These are phyloP conservation scores for Fraxinus floribunda DNA, from an alignment of 305 asterid genomes.

Conservation along the genomic window DNA sequence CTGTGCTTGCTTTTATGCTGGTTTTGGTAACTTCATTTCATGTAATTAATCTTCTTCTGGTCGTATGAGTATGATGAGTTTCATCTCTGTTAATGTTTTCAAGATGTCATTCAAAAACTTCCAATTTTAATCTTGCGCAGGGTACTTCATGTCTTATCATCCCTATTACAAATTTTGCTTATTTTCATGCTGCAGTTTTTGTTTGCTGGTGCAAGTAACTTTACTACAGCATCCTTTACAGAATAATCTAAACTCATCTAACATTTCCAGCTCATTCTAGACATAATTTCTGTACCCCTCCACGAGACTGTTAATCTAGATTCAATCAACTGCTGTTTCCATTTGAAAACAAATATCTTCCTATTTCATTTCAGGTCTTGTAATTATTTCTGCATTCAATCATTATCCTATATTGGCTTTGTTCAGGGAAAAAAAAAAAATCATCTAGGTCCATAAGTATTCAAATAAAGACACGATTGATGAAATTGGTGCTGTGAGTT, in stretches of 20 bases:
- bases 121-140: background rate
- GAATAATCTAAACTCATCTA: background rate
- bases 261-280: background rate
- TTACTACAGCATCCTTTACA: background rate
- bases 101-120: background rate
- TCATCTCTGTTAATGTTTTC: background rate
- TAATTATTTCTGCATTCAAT: background rate
- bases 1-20: conserved; percentile 18
- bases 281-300: background rate
- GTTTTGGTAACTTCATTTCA: background rate
- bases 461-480: background rate
- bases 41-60: conserved; percentile 2
- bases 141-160: background rate
- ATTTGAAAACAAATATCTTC: background rate
- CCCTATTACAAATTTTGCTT: background rate
- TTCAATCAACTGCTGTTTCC: background rate
- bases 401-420: conserved; percentile 1
- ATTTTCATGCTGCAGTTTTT: background rate
- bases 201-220: background rate
- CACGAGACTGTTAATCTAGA: background rate
- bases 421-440: background rate
- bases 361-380: background rate
- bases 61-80: background rate
- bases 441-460: conserved; percentile 1
- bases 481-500: conserved; percentile 10